Evolutionary conservation across 495 filamentous ascomycete genomes (phyloP).

Genomic region (Aspergillus haitiensis): DNA sequence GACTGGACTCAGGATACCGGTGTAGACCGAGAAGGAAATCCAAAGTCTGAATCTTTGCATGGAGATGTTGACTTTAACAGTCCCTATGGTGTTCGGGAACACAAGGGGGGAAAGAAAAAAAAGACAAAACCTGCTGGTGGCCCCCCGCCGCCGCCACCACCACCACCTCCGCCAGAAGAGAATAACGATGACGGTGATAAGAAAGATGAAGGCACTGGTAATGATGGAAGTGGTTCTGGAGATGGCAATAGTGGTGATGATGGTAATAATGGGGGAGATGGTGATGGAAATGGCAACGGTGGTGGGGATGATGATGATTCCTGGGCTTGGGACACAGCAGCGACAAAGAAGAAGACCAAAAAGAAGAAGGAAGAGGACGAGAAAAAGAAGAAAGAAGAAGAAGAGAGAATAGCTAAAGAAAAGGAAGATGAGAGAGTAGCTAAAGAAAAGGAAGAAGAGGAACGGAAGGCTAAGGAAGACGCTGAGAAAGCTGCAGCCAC

Average conservation of each 20-base stretch:
- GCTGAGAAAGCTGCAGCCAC: slow-evolving; percentile 40
- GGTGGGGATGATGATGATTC: slow-evolving; percentile 37
- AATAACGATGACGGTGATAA: slow-evolving; percentile 15
- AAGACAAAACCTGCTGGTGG: slow-evolving; percentile 30
- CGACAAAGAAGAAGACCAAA: slow-evolving; percentile 45
- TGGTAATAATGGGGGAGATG: slow-evolving; percentile 35
- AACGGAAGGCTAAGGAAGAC: slow-evolving; percentile 39
- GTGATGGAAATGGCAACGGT: slow-evolving; percentile 28
- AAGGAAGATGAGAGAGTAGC: slow-evolving; percentile 34
- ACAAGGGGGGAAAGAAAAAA: slow-evolving; percentile 46
- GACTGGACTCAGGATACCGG: slow-evolving; percentile 15
- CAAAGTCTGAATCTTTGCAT: slow-evolving; percentile 40
- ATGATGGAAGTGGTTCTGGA: slow-evolving; percentile 31
- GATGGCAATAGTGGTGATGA: slow-evolving; percentile 32
- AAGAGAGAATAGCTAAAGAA: slow-evolving; percentile 29
- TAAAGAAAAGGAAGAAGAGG: slow-evolving; percentile 43
- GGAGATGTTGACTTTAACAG: slow-evolving; percentile 55
- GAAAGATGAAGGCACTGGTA: slow-evolving; percentile 32
- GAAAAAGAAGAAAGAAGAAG: slow-evolving; percentile 20
- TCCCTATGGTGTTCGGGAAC: slow-evolving; percentile 49
- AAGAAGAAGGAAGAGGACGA: slow-evolving; percentile 36
- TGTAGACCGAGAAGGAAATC: slow-evolving; percentile 29
- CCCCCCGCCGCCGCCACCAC: slow-evolving; percentile 23
- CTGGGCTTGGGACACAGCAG: slow-evolving; percentile 43
- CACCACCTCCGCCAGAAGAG: slow-evolving; percentile 22